Evolutionary conservation across 305 asterid genomes (phyloP).

Genomic region (Caryopteris hybrid): DNA sequence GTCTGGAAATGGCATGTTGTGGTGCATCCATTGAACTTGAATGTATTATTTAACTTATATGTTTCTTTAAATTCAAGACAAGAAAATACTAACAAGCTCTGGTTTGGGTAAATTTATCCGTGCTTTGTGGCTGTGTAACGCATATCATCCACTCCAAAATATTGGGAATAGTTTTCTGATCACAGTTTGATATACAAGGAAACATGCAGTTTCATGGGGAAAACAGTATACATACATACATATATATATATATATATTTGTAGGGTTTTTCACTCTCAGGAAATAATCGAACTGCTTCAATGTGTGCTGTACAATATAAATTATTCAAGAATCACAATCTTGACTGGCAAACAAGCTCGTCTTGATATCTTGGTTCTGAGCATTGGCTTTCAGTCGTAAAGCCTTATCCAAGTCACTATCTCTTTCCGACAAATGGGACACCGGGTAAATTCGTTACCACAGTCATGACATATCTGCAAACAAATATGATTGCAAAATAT

Average conservation of each 20-base stretch:
- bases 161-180: too few species aligned
- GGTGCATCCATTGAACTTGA: constrained; percentile 11
- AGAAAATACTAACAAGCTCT: neutral
- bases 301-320: too few species aligned
- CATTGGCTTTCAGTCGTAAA: constrained; percentile 26
- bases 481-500: neutral
- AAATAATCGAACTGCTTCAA: neutral
- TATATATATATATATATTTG: too few species aligned
- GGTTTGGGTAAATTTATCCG: too few species aligned
- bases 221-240: too few species aligned
- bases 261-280: too few species aligned
- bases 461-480: constrained; percentile 44
- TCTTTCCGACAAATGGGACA: constrained; percentile 41
- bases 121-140: too few species aligned
- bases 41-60: neutral
- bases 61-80: constrained; percentile 5
- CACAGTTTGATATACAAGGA: too few species aligned
- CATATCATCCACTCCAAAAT: too few species aligned
- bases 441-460: constrained; percentile 29
- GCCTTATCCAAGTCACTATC: constrained; percentile 38
- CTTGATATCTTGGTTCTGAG: neutral
- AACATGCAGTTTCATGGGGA: too few species aligned
- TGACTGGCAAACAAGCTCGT: neutral
- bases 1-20: constrained; percentile 15
- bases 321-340: neutral